Base-by-base conservation (phyloP, 1,284 basidiomycete species). In the Rhodofomes roseus region DNA sequence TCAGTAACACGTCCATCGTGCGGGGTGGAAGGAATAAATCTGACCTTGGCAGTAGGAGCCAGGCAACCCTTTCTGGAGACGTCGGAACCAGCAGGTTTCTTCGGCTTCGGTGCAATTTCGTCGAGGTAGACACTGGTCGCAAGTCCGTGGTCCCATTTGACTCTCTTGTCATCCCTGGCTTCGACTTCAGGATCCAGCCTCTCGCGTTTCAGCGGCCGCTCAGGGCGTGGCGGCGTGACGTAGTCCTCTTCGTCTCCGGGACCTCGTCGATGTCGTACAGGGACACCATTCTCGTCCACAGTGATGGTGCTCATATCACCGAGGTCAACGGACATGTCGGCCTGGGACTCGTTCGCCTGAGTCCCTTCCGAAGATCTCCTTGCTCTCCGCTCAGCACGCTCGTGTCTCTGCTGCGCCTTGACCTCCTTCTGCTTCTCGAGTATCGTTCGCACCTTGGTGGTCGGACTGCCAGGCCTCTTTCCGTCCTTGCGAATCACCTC, bases 171-270 rank as follows among this genome's bases (percentile, higher is more conserved):
- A 27, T 54, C 63, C 59, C 69, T 69, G 46, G 59, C 52, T 40
- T 66, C 66, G 44, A 43, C 72, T 48, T 62, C 71, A 4, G 72
- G 75, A 51, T 76, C 77, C 57, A 78, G 70, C 59, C 74, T 71
- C 56, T 73, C 65, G 56, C 67, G 63, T 74, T 74, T 70, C 52
- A 54, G 39, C 14, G 71, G 70, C 58, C 71, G 74, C 39, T 77
- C 76, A 25, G 78, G 69, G 61, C 74, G 75, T 54, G 77, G 76
- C 0, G 85, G 90, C 2, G 87, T 89, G 68, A 81, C 79, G 66
- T 90, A 95, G 64, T 93, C 92, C 65, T 90, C 91, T 39, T 92
- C 91, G 20, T 94, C 92, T 1, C 92, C 91, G 5, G 90, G 83
- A 11, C 87, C 89, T 65, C 85, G 74, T 57, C 72, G 73, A 74